Conservation (phyloP, 768 basidiomycete species). For the Suillus brevipes region DNA sequence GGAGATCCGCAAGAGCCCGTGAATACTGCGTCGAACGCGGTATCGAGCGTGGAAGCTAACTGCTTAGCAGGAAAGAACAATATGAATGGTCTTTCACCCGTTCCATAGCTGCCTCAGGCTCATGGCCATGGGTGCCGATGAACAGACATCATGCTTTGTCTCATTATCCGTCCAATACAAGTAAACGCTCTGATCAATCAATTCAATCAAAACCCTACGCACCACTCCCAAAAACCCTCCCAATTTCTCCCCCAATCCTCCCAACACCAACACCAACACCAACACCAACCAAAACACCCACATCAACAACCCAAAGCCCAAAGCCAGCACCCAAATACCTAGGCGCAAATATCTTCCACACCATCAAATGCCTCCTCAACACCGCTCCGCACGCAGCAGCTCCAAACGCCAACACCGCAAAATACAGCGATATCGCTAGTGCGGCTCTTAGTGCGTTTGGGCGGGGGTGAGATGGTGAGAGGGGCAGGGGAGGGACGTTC, state of each 20-base stretch:
- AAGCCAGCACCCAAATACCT: slow-evolving; percentile 82
- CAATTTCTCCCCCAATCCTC: not conserved
- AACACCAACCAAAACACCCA: slow-evolving; percentile 63
- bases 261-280: slow-evolving; percentile 50
- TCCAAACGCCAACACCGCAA: slow-evolving; percentile 61
- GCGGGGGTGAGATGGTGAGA: slow-evolving; percentile 9
- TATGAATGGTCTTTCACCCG: too few species aligned
- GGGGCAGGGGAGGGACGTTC: slow-evolving; percentile 70
- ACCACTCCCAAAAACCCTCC: not conserved
- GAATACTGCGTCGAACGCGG: too few species aligned
- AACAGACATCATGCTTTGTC: too few species aligned
- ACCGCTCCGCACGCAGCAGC: slow-evolving; percentile 73
- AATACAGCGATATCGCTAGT: slow-evolving; percentile 71
- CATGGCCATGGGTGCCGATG: too few species aligned
- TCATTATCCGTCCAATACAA: too few species aligned
- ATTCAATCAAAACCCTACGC: not conserved
- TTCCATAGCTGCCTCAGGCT: too few species aligned
- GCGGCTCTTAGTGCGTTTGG: slow-evolving; percentile 49
- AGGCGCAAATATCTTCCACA: slow-evolving; percentile 99
- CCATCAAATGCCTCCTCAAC: slow-evolving; percentile 87
- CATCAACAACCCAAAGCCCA: slow-evolving; percentile 68
- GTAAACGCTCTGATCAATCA: not conserved
- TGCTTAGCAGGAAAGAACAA: too few species aligned
- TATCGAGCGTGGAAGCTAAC: too few species aligned
- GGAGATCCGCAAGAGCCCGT: too few species aligned